A percentile compares a stretch with the other conserved stretches of the same genome.
These are phyloP conservation scores for Cercospora sp. DNA, from an alignment of 2,329 filamentous ascomycete genomes.

Conservation along the genomic window DNA sequence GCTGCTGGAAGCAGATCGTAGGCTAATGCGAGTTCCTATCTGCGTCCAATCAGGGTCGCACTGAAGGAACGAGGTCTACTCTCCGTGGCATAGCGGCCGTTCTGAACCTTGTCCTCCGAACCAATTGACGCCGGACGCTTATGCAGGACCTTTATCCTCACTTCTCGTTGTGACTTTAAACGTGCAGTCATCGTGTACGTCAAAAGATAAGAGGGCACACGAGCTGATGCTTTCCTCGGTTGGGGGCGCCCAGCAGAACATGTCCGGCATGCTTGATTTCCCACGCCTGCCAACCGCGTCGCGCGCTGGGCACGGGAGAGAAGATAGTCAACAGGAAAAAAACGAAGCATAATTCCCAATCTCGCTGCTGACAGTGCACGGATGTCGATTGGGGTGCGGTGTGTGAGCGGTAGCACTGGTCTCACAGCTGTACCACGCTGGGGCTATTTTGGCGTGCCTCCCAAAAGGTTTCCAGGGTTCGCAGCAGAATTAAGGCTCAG, in stretches of 20 bases:
- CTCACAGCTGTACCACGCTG: neutral
- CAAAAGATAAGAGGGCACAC: slow-evolving; percentile 9
- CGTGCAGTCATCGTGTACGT: slow-evolving; percentile 11
- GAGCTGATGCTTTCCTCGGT: slow-evolving; percentile 1
- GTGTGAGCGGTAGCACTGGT: neutral
- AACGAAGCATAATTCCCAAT: neutral
- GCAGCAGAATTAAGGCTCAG: neutral
- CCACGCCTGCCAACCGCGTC: slow-evolving; percentile 5
- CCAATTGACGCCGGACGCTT: slow-evolving; percentile 2
- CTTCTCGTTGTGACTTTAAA: slow-evolving; percentile 4
- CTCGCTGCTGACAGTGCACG: slow-evolving; percentile 5
- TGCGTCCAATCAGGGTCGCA: neutral
- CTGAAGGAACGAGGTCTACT: neutral
- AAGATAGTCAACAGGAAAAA: neutral
- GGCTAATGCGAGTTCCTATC: slow-evolving; percentile 6
- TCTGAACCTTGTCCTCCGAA: neutral
- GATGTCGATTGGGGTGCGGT: neutral
- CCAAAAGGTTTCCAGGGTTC: neutral
- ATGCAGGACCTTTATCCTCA: neutral
- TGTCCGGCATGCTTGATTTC: neutral
- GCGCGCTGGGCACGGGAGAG: neutral
- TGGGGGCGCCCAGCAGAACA: neutral
- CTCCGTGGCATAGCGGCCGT: neutral
- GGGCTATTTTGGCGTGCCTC: neutral
- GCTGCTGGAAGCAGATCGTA: slow-evolving; percentile 3